Conservation (phyloP, 2,329 filamentous ascomycete species). For the Madurella mycetomatis region DNA sequence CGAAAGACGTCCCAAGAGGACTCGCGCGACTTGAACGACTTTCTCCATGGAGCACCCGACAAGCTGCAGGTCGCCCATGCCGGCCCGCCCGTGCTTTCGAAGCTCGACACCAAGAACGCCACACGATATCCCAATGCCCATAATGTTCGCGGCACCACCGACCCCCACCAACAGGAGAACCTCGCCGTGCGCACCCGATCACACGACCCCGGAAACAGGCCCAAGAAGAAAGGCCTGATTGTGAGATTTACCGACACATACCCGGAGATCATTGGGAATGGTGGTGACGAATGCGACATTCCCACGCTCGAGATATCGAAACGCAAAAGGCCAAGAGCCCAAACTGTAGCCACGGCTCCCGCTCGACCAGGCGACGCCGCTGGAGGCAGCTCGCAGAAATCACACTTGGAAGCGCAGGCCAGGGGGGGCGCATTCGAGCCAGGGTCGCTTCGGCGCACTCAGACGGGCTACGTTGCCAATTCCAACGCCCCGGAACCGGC, state of each 20-base stretch:
- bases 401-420: conserved; percentile 24
- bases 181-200: conserved; percentile 40
- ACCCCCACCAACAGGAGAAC: conserved; percentile 38
- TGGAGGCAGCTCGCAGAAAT: conserved; percentile 22
- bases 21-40: conserved; percentile 52
- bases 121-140: conserved; percentile 53
- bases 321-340: conserved; percentile 42
- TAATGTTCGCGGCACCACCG: conserved; percentile 39
- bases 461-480: conserved; percentile 50
- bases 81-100: conserved; percentile 45
- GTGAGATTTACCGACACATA: conserved; percentile 70
- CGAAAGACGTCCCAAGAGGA: conserved; percentile 36
- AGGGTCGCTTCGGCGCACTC: conserved; percentile 50
- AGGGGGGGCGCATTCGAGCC: conserved; percentile 49
- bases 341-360: conserved; percentile 33
- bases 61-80: conserved; percentile 51
- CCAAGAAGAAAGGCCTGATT: conserved; percentile 62
- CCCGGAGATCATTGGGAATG: conserved; percentile 83
- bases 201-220: conserved; percentile 43
- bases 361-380: conserved; percentile 25
- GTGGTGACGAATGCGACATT: conserved; percentile 77
- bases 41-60: conserved; percentile 54
- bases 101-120: conserved; percentile 52
- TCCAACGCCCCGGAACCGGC: conserved; percentile 27
- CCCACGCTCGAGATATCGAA: conserved; percentile 68